A percentile compares a stretch with the other conserved stretches of the same genome.
Conservation (phyloP, 2,329 filamentous ascomycete species). For the Fusarium torreyae region DNA sequence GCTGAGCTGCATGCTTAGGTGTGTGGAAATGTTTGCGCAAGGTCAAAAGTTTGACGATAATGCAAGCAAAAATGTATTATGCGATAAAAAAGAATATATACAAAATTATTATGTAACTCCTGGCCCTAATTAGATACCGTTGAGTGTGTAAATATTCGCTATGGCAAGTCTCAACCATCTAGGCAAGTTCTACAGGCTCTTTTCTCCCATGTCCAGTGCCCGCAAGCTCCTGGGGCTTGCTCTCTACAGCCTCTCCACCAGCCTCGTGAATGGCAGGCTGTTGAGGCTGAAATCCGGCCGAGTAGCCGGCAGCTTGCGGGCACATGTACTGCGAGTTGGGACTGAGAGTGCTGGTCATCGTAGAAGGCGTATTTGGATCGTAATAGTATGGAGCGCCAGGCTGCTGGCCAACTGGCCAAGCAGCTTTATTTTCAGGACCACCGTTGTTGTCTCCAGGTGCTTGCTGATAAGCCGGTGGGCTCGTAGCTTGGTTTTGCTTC, state of each 20-base stretch:
- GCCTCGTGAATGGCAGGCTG: constrained; percentile 24
- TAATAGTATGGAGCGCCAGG: constrained; percentile 3
- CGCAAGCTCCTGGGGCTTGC: constrained; percentile 25
- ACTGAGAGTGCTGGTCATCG: background rate
- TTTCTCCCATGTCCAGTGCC: constrained; percentile 1
- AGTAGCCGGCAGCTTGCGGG: background rate
- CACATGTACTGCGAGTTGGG: background rate
- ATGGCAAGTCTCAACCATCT: background rate
- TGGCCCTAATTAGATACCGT: background rate
- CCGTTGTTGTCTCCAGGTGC: background rate
- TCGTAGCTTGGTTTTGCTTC: constrained; percentile 12
- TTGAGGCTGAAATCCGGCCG: background rate
- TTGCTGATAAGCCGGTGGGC: constrained; percentile 3
- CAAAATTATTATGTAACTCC: background rate
- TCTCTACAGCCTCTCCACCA: constrained; percentile 17
- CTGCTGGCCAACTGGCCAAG: constrained; percentile 13
- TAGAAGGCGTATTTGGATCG: constrained; percentile 2
- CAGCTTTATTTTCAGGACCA: constrained; percentile 5
- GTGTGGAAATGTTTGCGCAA: background rate
- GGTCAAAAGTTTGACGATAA: too few relatives aligned
- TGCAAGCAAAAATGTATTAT: background rate
- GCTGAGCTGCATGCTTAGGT: background rate
- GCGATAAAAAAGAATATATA: background rate
- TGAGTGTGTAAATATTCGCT: background rate
- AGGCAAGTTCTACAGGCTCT: constrained; percentile 27